Conservation (phyloP, 148 eudicot genomes). For the Rhododendron henanense region DNA sequence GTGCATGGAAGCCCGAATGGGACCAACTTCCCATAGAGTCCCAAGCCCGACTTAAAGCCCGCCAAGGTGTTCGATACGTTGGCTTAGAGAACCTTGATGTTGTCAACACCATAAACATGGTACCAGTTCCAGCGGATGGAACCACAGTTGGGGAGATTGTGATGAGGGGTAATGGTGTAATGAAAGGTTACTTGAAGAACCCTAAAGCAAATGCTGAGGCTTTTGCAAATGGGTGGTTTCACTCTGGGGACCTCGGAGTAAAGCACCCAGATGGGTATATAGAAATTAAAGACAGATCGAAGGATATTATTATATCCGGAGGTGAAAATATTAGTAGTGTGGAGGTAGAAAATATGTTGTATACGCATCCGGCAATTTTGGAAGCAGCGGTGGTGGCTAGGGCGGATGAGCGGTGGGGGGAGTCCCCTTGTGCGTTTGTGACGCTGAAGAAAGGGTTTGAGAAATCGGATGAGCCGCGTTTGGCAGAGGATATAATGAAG, state of each 20-base stretch:
- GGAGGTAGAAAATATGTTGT: constrained; percentile 74
- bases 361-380: constrained; percentile 57
- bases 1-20: constrained; percentile 99
- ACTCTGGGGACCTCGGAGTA: constrained; percentile 85
- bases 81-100: constrained; percentile 72
- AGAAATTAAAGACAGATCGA: constrained; percentile 85
- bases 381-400: constrained; percentile 86
- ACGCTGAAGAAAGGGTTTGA: constrained; percentile 55
- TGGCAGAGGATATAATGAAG: constrained; percentile 78
- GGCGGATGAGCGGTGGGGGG: constrained; percentile 83
- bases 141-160: constrained; percentile 82
- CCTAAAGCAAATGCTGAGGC: constrained; percentile 82
- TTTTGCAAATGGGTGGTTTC: constrained; percentile 84
- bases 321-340: constrained; percentile 95
- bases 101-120: constrained; percentile 57
- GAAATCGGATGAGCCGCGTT: constrained; percentile 31
- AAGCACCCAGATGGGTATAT: constrained; percentile 88
- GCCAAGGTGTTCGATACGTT: constrained; percentile 78
- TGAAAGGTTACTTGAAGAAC: constrained; percentile 92
- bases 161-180: constrained; percentile 76
- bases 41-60: constrained; percentile 76
- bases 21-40: constrained; percentile 52
- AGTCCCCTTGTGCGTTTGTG: constrained; percentile 92
- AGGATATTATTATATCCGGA: constrained; percentile 91
- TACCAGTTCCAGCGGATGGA: constrained; percentile 79